Conservation (phyloP, 257 asterid species). For the Solanum lycopersicoides region DNA sequence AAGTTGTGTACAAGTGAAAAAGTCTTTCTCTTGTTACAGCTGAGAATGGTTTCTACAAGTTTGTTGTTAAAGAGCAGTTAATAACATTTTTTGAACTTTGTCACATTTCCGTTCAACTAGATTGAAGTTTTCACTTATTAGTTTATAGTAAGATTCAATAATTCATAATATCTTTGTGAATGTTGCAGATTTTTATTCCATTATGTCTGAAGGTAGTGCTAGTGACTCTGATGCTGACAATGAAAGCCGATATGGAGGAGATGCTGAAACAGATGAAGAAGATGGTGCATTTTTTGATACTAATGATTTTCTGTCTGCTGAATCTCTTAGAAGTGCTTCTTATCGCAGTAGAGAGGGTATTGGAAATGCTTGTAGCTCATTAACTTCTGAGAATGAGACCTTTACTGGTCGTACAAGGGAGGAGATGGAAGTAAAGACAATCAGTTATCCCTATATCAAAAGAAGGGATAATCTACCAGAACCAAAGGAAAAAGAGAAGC, state of each 20-base stretch:
- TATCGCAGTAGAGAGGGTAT: conserved; percentile 77
- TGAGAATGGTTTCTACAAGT: neutral
- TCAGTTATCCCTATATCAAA: conserved; percentile 59
- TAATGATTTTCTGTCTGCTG: conserved; percentile 79
- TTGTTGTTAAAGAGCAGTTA: neutral
- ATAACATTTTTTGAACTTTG: neutral
- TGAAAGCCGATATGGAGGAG: conserved; percentile 78
- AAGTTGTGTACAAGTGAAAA: neutral
- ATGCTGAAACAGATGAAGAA: conserved; percentile 87
- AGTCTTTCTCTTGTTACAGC: neutral
- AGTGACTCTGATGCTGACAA: conserved; percentile 93
- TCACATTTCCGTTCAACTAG: neutral
- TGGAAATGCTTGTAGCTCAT: conserved; percentile 36
- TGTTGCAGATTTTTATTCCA: conserved; percentile 85
- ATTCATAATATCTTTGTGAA: neutral
- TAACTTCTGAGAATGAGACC: conserved; percentile 47
- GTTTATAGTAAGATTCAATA: neutral
- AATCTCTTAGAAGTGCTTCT: conserved; percentile 83
- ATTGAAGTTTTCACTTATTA: neutral
- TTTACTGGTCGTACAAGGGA: conserved; percentile 48
- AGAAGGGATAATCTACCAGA: conserved; percentile 86
- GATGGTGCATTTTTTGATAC: conserved; percentile 81
- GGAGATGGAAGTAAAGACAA: conserved; percentile 43
- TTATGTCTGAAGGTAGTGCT: conserved; percentile 90
- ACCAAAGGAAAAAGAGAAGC: conserved; percentile 95